Evolutionary conservation across 192 early-diverging fungal species (phyloP), one percentile per base, ranked within the genome.

Genomic region (Coemansia sp.): DNA sequence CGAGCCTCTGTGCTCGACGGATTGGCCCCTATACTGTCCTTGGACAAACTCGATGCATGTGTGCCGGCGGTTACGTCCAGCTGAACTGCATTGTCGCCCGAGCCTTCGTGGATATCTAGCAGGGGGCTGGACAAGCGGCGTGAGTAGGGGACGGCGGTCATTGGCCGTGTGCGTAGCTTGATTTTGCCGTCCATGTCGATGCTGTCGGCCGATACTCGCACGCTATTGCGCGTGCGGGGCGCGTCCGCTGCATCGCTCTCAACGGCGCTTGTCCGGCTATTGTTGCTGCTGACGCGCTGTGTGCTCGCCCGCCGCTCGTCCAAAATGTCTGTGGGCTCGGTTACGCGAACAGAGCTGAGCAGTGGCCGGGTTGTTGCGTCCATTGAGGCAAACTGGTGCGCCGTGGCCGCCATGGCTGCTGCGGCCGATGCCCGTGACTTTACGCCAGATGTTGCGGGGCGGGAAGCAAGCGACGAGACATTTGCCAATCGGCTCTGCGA

Each of bases 101-200:
- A 20, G 37, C 40, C 55, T 14, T 38, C 56, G 52, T 44, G 57
- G 4, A 25, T 51, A 36, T 61, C 62, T 12, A 68, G 49, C 2
- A 74, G 37, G 3, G 66, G 57, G 40, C 66, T 74, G 31, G 66
- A 68, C 23, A 38, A 17, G 40, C 58, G 66, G 14, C 67, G 64
- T 14, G 40, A 51, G 44, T 65, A 68, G 0, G 68, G 63, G 25
- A 66, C 65, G 10, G 76, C 65, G 6, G 76, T 79, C 34, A 79
- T 56, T 8, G 76, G 76, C 22, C 76, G 67, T 19, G 76, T 79
- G 57, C 76, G 76, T 21, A 79, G 71, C 8, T 66, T 66, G 44
- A 79, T 72, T 60, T 66, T 79, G 56, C 64, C n/a, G 11, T 57
- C 36, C 2, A 40, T 4, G 2, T 37, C 55, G 14, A 36, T 36